These are phyloP conservation scores for Parasitella parasitica DNA, from an alignment of 371 early-diverging fungal species.

Conservation along the genomic window DNA sequence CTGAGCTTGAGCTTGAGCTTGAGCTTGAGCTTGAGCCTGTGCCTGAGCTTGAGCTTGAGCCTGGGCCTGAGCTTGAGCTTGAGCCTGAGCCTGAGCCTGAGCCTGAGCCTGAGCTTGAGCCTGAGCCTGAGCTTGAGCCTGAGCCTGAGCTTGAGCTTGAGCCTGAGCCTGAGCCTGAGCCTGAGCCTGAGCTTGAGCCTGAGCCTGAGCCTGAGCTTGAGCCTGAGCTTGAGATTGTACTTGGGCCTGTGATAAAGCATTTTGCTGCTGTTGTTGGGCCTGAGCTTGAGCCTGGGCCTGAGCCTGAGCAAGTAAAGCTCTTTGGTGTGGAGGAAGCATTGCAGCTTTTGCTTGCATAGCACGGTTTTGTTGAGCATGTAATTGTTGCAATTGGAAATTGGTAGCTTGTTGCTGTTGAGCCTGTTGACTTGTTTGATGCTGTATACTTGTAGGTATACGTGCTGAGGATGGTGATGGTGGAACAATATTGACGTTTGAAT, in stretches of 20 bases:
- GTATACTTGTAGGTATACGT: slow-evolving; percentile 32
- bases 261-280: slow-evolving; percentile 21
- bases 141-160: slow-evolving; percentile 27
- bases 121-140: slow-evolving; percentile 26
- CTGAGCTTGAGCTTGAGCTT: slow-evolving; percentile 18
- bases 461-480: slow-evolving; percentile 48
- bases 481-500: slow-evolving; percentile 48
- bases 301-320: slow-evolving; percentile 15
- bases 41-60: slow-evolving; percentile 30
- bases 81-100: slow-evolving; percentile 17
- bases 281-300: slow-evolving; percentile 12
- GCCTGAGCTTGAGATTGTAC: slow-evolving; percentile 11
- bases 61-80: slow-evolving; percentile 19
- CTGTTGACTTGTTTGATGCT: slow-evolving; percentile 27
- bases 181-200: slow-evolving; percentile 24
- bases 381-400: slow-evolving; percentile 37
- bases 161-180: slow-evolving; percentile 33
- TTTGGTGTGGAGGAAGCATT: slow-evolving; percentile 29
- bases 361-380: slow-evolving; percentile 40
- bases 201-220: background rate
- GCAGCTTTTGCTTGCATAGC: slow-evolving; percentile 35
- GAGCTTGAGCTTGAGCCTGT: slow-evolving; percentile 29
- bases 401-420: slow-evolving; percentile 21
- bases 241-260: too few relatives aligned
- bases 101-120: slow-evolving; percentile 20